These are phyloP conservation scores for Gossypium turneri DNA, from an alignment of 345 rosid genomes.

Conservation along the genomic window DNA sequence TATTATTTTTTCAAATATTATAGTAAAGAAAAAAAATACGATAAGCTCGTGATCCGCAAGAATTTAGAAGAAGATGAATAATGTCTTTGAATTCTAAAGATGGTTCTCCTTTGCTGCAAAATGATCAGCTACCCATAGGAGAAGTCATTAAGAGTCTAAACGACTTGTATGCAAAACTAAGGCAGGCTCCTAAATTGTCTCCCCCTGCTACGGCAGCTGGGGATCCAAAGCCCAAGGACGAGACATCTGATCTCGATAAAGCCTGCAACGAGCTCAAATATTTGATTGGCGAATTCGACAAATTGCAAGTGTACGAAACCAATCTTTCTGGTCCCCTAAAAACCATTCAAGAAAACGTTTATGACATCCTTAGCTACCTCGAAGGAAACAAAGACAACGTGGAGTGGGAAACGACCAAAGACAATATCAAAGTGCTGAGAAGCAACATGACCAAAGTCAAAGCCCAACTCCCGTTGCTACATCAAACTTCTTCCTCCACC, in stretches of 20 bases:
- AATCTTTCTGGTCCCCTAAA: not conserved
- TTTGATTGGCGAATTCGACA: not conserved
- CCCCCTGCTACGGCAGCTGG: not conserved
- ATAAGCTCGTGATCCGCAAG: no score
- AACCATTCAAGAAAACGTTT: not conserved
- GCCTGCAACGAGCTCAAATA: slow-evolving; percentile 7
- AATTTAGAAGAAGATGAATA: no score
- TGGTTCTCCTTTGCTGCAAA: no score
- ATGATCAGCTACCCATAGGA: no score
- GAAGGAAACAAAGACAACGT: not conserved
- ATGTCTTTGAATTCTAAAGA: no score
- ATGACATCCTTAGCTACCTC: not conserved
- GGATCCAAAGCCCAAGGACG: not conserved
- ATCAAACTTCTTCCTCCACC: no score
- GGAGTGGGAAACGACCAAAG: not conserved
- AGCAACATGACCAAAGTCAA: slow-evolving; percentile 34
- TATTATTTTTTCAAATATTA: no score
- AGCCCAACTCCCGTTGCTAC: slow-evolving; percentile 29
- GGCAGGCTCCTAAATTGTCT: no score
- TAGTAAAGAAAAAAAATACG: no score
- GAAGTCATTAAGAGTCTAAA: no score
- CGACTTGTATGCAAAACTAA: no score
- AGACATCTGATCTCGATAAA: not conserved
- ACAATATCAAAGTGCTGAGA: slow-evolving; percentile 20
- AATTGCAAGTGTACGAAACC: not conserved